A percentile compares a stretch with the other conserved stretches of the same genome.
phyloP scores from a whole-genome alignment of 148 eudicot genomes.

The Rheum nobile region DNA sequence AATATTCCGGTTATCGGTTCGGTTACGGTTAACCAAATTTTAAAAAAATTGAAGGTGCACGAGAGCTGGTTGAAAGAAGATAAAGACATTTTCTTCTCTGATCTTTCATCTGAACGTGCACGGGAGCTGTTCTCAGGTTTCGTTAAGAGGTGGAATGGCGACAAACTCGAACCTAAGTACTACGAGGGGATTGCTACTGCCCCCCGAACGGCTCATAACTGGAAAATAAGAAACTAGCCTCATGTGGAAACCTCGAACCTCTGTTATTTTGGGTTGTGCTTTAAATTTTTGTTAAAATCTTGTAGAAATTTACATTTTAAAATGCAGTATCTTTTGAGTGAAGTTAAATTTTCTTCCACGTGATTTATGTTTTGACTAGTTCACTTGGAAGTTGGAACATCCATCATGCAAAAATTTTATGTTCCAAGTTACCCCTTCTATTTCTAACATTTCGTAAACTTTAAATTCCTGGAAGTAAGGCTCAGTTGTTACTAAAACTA shows the following conservation, averaged over 20 bases:
- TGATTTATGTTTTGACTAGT: too few relatives aligned
- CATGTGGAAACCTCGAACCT: neutral
- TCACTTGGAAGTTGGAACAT: too few relatives aligned
- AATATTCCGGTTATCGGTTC: too few relatives aligned
- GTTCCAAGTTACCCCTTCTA: too few relatives aligned
- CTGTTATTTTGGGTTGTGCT: neutral
- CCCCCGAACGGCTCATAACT: conserved; percentile 72
- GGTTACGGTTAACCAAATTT: too few relatives aligned
- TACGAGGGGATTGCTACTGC: conserved; percentile 68
- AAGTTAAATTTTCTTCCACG: too few relatives aligned
- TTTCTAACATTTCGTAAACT: neutral
- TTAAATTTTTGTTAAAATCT: too few relatives aligned
- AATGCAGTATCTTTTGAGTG: too few relatives aligned
- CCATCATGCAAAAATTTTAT: too few relatives aligned
- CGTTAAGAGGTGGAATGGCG: conserved; percentile 57
- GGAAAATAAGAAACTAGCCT: conserved; percentile 53
- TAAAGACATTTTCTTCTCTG: conserved; percentile 65
- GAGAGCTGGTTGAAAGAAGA: conserved; percentile 88
- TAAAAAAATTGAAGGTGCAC: too few relatives aligned
- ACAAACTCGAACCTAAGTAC: conserved; percentile 50
- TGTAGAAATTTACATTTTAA: neutral
- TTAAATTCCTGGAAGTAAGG: too few relatives aligned
- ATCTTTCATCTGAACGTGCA: conserved; percentile 70
- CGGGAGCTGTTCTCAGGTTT: conserved; percentile 56
- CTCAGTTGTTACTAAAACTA: too few relatives aligned